Conservation (phyloP, 2,329 filamentous ascomycete genomes). For the Pseudopyricularia javanii region DNA sequence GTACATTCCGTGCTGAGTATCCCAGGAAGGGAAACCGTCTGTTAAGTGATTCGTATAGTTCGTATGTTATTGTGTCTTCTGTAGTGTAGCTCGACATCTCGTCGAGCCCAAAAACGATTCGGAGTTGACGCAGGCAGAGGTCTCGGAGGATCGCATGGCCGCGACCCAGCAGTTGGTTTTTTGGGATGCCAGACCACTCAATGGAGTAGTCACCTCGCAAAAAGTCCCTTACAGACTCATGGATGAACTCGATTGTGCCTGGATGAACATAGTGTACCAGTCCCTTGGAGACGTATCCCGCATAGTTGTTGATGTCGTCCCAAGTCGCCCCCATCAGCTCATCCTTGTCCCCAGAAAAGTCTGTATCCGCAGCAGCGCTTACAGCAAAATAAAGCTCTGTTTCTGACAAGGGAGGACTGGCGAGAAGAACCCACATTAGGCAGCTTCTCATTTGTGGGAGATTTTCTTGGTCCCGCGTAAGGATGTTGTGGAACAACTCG, state of each 20-base stretch:
- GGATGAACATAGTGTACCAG: conserved; percentile 27
- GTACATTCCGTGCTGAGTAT: conserved; percentile 27
- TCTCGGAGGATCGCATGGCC: conserved; percentile 30
- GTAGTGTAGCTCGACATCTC: not conserved
- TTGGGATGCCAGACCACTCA: conserved; percentile 14
- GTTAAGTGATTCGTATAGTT: not conserved
- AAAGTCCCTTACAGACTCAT: conserved; percentile 37
- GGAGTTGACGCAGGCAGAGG: conserved; percentile 28
- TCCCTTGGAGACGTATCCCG: conserved; percentile 34
- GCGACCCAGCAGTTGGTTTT: conserved; percentile 15
- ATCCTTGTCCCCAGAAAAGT: conserved; percentile 3
- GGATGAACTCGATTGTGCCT: conserved; percentile 36
- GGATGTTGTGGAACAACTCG: conserved; percentile 36
- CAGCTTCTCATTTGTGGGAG: conserved; percentile 27
- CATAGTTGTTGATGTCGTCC: conserved; percentile 16
- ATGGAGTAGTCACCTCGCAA: conserved; percentile 23
- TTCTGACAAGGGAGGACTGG: conserved; percentile 25
- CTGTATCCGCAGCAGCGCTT: conserved; percentile 15
- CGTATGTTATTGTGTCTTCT: not conserved
- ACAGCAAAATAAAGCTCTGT: conserved; percentile 29
- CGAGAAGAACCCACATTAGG: conserved; percentile 42
- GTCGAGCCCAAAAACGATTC: not conserved
- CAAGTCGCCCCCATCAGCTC: conserved; percentile 6
- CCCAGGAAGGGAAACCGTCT: conserved; percentile 29
- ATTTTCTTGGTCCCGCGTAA: conserved; percentile 31